A percentile compares a stretch with the other conserved stretches of the same genome.
phyloP scores from a whole-genome alignment of 108 stramenopile genomes.

The Tribonema minus region DNA sequence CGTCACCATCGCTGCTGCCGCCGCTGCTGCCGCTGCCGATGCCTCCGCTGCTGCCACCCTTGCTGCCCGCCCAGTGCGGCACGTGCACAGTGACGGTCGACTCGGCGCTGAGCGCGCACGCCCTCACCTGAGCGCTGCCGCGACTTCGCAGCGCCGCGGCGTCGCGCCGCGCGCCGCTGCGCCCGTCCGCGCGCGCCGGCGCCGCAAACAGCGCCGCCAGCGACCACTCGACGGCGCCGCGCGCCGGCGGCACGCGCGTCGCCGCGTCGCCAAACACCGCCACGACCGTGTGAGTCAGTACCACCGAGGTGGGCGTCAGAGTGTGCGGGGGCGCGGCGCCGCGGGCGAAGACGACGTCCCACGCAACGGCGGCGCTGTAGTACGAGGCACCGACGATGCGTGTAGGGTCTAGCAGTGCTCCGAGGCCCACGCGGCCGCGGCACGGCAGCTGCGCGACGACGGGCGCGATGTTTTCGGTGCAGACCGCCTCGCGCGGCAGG shows the following conservation, averaged over 20 bases:
- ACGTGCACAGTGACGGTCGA: neutral
- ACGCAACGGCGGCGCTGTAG: slow-evolving; percentile 7
- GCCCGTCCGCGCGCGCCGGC: neutral
- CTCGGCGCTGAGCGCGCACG: neutral
- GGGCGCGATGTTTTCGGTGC: slow-evolving; percentile 35
- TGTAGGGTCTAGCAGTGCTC: slow-evolving; percentile 17
- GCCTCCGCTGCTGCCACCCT: neutral
- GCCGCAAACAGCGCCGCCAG: neutral
- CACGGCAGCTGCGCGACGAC: slow-evolving; percentile 39
- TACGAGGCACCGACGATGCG: slow-evolving; percentile 18
- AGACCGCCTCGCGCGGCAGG: slow-evolving; percentile 33
- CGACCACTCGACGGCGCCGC: neutral
- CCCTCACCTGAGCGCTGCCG: no score
- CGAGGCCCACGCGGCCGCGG: slow-evolving; percentile 23
- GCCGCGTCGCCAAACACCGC: neutral
- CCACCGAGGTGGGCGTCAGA: neutral
- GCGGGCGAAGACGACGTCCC: neutral
- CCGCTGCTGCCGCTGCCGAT: neutral
- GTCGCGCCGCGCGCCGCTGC: neutral
- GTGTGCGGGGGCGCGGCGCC: neutral
- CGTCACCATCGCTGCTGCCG: neutral
- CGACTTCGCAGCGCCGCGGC: no score
- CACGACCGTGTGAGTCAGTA: neutral
- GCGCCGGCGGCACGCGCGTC: neutral
- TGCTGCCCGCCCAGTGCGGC: neutral